Evolutionary conservation across 805 yeast species (phyloP).

Genomic region (Candida bentonensis): DNA sequence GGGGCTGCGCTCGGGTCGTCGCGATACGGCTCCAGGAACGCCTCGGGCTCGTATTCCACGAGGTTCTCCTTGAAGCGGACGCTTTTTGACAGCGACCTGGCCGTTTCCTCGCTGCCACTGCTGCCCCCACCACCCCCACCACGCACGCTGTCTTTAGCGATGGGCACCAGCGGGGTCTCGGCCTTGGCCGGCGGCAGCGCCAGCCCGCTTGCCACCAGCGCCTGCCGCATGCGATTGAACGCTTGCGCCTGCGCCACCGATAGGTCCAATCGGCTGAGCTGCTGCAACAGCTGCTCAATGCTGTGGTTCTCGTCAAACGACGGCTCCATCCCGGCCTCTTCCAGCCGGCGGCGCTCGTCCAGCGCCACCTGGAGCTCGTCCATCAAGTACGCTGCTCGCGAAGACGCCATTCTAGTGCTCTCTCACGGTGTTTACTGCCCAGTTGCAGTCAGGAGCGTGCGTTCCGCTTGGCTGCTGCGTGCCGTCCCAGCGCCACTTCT

Average conservation of each 20-base stretch:
- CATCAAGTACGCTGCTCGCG: constrained; percentile 6
- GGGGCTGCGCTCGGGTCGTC: constrained; percentile 15
- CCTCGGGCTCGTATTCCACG: constrained; percentile 11
- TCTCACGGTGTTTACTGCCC: too few relatives aligned
- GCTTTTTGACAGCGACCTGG: constrained; percentile 7
- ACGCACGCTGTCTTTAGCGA: neutral
- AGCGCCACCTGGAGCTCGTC: constrained; percentile 20
- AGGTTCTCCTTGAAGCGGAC: constrained; percentile 19
- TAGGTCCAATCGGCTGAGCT: constrained; percentile 4
- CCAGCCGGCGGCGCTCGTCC: constrained; percentile 19
- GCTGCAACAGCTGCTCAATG: constrained; percentile 13
- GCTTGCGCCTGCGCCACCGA: neutral
- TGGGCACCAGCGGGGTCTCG: neutral
- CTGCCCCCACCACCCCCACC: neutral
- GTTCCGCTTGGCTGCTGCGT: too few relatives aligned
- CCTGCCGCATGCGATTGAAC: neutral
- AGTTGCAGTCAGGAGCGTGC: too few relatives aligned
- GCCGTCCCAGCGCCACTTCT: too few relatives aligned
- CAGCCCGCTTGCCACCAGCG: neutral
- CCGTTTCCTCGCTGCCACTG: neutral
- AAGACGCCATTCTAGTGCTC: too few relatives aligned
- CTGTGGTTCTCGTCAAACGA: constrained; percentile 17
- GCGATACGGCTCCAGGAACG: constrained; percentile 14
- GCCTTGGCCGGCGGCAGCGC: neutral
- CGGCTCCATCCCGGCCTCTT: constrained; percentile 15